Evolutionary conservation across 805 yeast species (phyloP), one percentile per base, ranked within the genome.

Genomic region (Pichia cephalocereana): DNA sequence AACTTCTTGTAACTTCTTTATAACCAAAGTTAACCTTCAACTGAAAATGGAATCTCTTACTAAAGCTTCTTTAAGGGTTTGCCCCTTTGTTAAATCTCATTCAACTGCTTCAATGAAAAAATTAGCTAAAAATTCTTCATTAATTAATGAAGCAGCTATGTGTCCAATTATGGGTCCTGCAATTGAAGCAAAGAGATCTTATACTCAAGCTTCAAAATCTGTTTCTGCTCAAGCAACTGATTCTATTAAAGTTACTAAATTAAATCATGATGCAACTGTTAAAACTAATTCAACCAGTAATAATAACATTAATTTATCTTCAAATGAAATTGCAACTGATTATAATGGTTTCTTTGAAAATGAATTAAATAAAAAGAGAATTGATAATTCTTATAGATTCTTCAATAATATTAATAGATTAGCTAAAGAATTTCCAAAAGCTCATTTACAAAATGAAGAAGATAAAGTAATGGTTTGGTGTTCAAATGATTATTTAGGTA

Each of bases 381-480:
- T 70, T 44, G 99, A 93, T 72, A 87, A 86, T 66, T 88, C 97
- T 23, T 93, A 93, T 70, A 83, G 99, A 59, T 91, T 78, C 67
- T 93, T 93, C 77, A 93, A 93, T 78, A 93, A 93, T 74, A 89
- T 93, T 72, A 93, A 93, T 74, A 82, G 99, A 57, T 75, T 93
- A 58, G 98, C 98, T 43, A 74, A 80, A 52, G 96, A 91, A 64
- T 93, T 88, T 63, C 99, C 99, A 41, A 72, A 72, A 60, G 99
- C 99, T 37, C 99, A 93, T 63, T 79, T 93, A 55, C 75, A 82
- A 49, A 52, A 62, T 37, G 87, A 83, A 61, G 71, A 71, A 15
- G 95, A 88, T 60, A 86, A 86, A 63, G 99, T 93, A 50, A 89
- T 96, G 46, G 99, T 93, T 50, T 93, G 99, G 99, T 93, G 99